Conservation (phyloP, 371 early-diverging fungal genomes). For the Smittium culicis region DNA sequence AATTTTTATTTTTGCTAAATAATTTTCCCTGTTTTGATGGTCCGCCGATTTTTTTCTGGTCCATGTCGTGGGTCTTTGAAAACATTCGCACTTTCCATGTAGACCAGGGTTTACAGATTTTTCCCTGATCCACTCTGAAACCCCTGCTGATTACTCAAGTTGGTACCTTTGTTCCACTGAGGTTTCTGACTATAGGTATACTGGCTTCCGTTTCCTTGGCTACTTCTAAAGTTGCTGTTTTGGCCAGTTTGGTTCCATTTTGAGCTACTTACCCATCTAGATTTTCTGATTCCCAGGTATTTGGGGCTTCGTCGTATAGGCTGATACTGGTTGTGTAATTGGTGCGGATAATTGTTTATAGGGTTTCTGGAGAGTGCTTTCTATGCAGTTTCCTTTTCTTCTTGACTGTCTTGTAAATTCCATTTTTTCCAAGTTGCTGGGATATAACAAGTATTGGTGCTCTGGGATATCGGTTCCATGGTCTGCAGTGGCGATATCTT, state of each 20-base stretch:
- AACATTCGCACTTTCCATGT: neutral
- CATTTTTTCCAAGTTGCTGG: neutral
- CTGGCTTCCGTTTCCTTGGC: neutral
- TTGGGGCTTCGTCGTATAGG: neutral
- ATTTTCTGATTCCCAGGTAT: neutral
- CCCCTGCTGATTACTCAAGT: neutral
- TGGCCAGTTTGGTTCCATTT: neutral
- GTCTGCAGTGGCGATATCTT: neutral
- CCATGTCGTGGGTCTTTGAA: neutral
- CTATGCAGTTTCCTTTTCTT: neutral
- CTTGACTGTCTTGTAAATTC: neutral
- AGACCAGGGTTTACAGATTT: neutral
- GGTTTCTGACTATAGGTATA: neutral
- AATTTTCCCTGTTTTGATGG: neutral
- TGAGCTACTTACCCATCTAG: neutral
- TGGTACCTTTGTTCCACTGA: neutral
- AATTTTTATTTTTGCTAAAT: neutral
- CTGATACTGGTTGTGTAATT: neutral
- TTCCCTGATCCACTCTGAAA: neutral
- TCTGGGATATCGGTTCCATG: neutral
- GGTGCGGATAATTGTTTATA: neutral
- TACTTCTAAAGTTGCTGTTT: neutral
- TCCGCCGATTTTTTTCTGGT: neutral
- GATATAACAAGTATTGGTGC: neutral
- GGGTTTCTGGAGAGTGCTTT: neutral